Base-by-base conservation (phyloP, 2,329 filamentous ascomycete species). In the Emydomyces testavorans region DNA sequence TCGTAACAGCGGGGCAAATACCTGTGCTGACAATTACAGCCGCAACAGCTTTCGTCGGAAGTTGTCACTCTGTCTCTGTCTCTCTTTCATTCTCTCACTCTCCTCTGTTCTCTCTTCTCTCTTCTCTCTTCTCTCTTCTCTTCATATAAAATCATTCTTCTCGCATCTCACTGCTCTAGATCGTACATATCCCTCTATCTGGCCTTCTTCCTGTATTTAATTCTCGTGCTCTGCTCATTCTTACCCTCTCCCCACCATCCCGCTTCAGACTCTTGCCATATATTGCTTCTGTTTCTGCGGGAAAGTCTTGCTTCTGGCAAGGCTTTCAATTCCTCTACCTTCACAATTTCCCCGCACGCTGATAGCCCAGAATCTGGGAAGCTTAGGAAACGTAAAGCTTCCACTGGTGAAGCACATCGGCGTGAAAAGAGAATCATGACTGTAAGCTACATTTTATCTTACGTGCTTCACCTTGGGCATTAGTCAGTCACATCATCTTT, bases 351-450 rank as follows among this genome's bases (percentile, higher is more conserved):
- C 51, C 58, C 57, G 51, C 59, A 59, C 58, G 57, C 53, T 45
- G 56, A 60, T 36, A 50, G 52, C 38, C 40, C 55, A 43, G 40
- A 53, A 37, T 36, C 48, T 34, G 35, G 49, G 50, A 53, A 50
- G 43, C 41, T 41, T 41, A 34, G 46, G 20, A 54, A 55, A 50
- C 46, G 53, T n/a, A 55, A 54, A 40, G 52, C 52, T 49, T 50
- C 52, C 42, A 28, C 23, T 48, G 50, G 41, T 29, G 52, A 64
- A 58, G 63, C 67, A 62, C 62, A 66, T 65, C 67, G 62, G 59
- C 68, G 68, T 55, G 65, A 71, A 54, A 76, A 75, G 64, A 74
- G 73, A 63, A 67, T 69, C 62, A 74, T 74, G 71, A 70, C 64
- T 50, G 70, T 73, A 65, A 58, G 68, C 53, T 46, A 41, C 49